Evolutionary conservation across 306 rosid species (phyloP), one percentile per base, ranked within the genome.

Genomic region (Rosa persica): DNA sequence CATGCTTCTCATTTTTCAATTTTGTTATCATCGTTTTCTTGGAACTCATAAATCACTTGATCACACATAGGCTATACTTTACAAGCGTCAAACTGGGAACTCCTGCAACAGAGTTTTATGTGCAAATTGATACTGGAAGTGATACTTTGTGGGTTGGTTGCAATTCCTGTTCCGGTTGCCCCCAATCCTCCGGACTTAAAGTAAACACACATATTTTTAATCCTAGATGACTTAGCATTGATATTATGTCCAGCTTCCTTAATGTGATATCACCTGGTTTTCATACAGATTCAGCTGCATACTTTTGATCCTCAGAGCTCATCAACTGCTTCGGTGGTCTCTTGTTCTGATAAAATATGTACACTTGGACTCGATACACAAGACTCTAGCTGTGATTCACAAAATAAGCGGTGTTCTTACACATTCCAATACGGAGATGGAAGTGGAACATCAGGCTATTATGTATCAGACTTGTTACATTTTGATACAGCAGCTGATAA

Each of bases 81-180:
- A 85, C 97, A 10, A 88, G 76, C 71, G 94, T 92, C 47, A 83
- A 81, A 80, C 78, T 92, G 74, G 97, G 97, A 25, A 79, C 94
- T 78, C 97, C 97, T 77, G 89, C 97, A 62, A 86, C 55, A 11
- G 94, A 89, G 22, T 91, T 80, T 61, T 16, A 81, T 79, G 94
- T 91, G 78, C 97, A 91, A 83, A 86, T 91, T 91, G 97, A 91
- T 69, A 91, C 97, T 7, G 93, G 97, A 44, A 91, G 93, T 82
- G 93, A 91, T 86, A 87, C 88, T 81, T 86, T 89, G 57, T 91
- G 97, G 94, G 89, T 91, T 40, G 77, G 91, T 76, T 92, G 94
- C 72, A 74, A 40, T 79, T 79, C 91, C 81, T 92, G 97, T 83
- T 83, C 13, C 81, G 94, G 97, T 75, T 92, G 97, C 80, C 97